Conservation (phyloP, 129 eudicot species). For the Chrysanthemum makinoi region DNA sequence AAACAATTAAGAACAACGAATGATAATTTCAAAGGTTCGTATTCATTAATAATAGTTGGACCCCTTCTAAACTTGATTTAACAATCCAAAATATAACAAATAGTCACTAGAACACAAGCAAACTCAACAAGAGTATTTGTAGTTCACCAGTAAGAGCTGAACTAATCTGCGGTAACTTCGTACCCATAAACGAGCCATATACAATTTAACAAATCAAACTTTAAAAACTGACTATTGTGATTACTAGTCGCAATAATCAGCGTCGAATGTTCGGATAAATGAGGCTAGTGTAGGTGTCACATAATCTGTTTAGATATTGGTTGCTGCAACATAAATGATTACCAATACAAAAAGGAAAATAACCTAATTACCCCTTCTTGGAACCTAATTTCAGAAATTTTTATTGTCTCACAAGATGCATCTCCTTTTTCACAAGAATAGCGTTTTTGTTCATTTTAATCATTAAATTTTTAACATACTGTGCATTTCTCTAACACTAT, state of each 20-base stretch:
- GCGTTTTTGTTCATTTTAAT: not conserved
- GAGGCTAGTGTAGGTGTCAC: no score
- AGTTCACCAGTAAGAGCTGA: not conserved
- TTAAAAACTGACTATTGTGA: not conserved
- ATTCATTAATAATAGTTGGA: not conserved
- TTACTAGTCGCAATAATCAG: not conserved
- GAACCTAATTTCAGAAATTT: not conserved
- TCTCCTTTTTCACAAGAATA: not conserved
- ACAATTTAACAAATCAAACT: not conserved
- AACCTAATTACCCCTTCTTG: not conserved
- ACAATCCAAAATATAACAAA: not conserved
- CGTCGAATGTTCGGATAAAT: not conserved
- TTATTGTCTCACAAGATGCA: not conserved
- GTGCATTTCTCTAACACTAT: not conserved
- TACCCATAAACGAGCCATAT: not conserved
- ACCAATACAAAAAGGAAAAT: not conserved
- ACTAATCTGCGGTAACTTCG: not conserved
- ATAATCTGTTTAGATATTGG: no score
- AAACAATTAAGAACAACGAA: no score
- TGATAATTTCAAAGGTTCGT: slow-evolving; percentile 5
- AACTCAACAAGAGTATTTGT: not conserved
- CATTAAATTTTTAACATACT: not conserved
- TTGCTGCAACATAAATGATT: not conserved
- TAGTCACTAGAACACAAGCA: not conserved
- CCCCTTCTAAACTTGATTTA: not conserved